Evolutionary conservation across 805 yeast species (phyloP), one percentile per base, ranked within the genome.

Genomic region (Diddensiella santjacobensis): DNA sequence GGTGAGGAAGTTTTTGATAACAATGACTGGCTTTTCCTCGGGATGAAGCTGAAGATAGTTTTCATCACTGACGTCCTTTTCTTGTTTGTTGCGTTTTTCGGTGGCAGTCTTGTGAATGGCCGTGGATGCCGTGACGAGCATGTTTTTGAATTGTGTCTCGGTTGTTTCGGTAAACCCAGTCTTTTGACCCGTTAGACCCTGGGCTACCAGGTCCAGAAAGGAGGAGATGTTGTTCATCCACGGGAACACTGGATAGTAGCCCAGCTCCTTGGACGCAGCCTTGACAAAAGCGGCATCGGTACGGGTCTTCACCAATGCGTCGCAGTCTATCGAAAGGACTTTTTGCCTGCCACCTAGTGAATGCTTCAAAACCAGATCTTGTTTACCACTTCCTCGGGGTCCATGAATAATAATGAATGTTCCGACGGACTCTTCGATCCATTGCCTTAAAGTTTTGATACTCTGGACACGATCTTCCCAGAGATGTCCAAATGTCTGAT

Each of bases 381-480:
- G 77, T 59, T 93, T 91, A 19, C 98, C 99, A n/a, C 95, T 81
- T 3, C 99, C 99, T 55, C 87, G 77, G 3, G 99, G 98, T 10
- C 99, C 99, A 53, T 83, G 79, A 2, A 93, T 81, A 2, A 93
- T 80, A 22, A 91, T 89, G 62, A 89, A 93, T 1, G 97, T 87
- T 63, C 85, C 83, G n/a, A 82, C 81, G 53, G 89, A 90, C 64
- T 93, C 99, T 49, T 80, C 81, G 3, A 93, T 70, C 93, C 95
- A 86, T 56, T 85, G 70, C 55, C 75, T 77, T 48, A 93, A 61
- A 54, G 84, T 87, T 49, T 81, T 80, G 0, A 84, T 80, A 51
- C 78, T 77, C 45, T 81, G 84, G 33, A 71, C 65, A 38, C 96
- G 71, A 58, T 89, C 95, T 30, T 76, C 74, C 95, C 95, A 84